Base-by-base conservation (phyloP, 2,329 filamentous ascomycete species). In the Neonectria neomacrospora region DNA sequence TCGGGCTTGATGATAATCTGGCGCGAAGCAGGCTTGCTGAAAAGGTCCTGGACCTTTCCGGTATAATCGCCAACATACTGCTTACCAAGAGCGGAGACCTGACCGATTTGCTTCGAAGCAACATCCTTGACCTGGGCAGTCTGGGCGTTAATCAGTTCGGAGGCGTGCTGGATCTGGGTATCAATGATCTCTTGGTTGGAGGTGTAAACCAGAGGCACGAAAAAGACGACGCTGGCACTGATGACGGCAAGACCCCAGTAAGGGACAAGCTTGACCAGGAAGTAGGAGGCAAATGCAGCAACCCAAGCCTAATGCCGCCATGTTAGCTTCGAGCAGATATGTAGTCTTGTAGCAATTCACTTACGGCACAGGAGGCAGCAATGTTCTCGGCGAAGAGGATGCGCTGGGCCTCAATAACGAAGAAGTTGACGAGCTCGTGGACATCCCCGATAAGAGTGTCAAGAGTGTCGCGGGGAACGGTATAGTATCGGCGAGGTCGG, bases 111-210 rank as follows among this genome's bases (percentile, higher is more conserved):
- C 80, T 90, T 87, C 77, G 83, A 85, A 42, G 88, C 88, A 61
- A 89, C 81, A 60, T 81, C 79, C 72, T 86, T 86, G 54, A 90
- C 81, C 80, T 90, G 88, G 66, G 82, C 79, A 54, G 89, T 88
- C 81, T 91, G 89, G 66, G 84, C 81, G 75, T 84, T 85, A 74
- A 90, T 80, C 41, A 89, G 74, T 32, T 88, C 82, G 44, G 84
- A 83, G 57, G 82, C 86, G 66, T 86, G 81, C 76, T 85, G 80
- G 69, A 91, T 75, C 71, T 90, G 85, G 67, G 82, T 77, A 73
- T 91, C 89, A 71, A 91, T 91, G 61, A 91, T 77, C 79, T 91
- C 89, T 81, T 90, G 83, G 84, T 91, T 91, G 72, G 83, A 83
- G 70, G 83, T 84, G 80, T 91, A 91, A 74, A 90, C 73, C 55